Conservation (phyloP, 768 basidiomycete genomes). For the Macrolepiota albuminosa region DNA sequence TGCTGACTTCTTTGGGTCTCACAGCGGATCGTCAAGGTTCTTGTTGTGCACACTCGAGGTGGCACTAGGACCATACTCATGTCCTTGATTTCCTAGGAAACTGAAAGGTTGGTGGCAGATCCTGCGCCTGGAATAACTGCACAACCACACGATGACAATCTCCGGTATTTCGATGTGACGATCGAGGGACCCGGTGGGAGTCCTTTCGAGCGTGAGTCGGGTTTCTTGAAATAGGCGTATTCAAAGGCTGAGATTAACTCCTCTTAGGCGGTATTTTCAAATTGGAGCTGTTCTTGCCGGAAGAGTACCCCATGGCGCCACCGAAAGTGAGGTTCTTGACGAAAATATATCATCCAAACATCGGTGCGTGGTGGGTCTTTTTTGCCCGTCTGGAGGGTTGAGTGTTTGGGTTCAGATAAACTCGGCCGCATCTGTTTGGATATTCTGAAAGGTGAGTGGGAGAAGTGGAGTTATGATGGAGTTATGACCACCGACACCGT, state of each 20-base stretch:
- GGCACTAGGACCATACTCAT: conserved; percentile 3
- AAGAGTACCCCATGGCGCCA: conserved; percentile 99
- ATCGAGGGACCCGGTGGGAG: conserved; percentile 94
- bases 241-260: not conserved
- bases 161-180: conserved; percentile 97
- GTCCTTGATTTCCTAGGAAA: conserved; percentile 60
- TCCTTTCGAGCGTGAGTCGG: conserved; percentile 72
- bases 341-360: conserved; percentile 99
- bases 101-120: conserved; percentile 92
- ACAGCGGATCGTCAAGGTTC: conserved; percentile 50
- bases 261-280: conserved; percentile 82
- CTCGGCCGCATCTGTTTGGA: conserved; percentile 97
- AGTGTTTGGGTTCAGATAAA: conserved; percentile 63
- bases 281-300: conserved; percentile 96
- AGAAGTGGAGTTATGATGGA: not conserved
- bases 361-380: conserved; percentile 61
- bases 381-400: not conserved
- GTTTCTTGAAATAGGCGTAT: not conserved
- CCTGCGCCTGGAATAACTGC: conserved; percentile 98
- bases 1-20: not conserved
- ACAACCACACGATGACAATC: conserved; percentile 91
- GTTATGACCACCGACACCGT: not conserved
- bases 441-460: conserved; percentile 82
- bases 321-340: conserved; percentile 98
- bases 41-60: not conserved